These are phyloP conservation scores for Hypoxylon sp. DNA, from an alignment of 2,329 filamentous ascomycete genomes.

Conservation along the genomic window DNA sequence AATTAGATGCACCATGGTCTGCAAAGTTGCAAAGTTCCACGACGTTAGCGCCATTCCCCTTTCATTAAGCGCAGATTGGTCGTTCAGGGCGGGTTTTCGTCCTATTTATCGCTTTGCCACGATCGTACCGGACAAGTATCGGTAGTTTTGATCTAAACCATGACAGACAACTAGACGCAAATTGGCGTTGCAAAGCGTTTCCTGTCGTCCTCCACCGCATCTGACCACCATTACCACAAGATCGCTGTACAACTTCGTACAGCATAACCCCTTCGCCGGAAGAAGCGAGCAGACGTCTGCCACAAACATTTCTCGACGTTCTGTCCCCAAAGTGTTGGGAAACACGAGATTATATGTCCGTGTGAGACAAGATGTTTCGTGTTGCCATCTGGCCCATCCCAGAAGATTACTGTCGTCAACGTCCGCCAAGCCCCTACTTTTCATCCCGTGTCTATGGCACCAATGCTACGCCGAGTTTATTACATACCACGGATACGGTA, in stretches of 20 bases:
- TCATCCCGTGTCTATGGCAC: conserved; percentile 36
- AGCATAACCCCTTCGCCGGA: conserved; percentile 46
- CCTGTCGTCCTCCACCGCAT: conserved; percentile 45
- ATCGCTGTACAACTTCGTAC: conserved; percentile 45
- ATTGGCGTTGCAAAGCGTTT: conserved; percentile 41
- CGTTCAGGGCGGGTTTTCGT: conserved; percentile 31
- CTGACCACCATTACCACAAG: conserved; percentile 43
- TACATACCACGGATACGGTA: conserved; percentile 42
- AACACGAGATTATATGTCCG: conserved; percentile 45
- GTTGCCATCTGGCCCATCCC: conserved; percentile 23
- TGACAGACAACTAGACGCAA: conserved; percentile 25
- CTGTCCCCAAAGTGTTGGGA: conserved; percentile 26
- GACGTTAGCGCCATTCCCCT: conserved; percentile 37
- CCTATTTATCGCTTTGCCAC: conserved; percentile 43
- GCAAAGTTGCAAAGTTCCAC: conserved; percentile 44
- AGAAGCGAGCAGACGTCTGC: conserved; percentile 46
- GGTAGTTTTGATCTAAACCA: conserved; percentile 33
- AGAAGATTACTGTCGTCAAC: conserved; percentile 25
- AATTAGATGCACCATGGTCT: conserved; percentile 38
- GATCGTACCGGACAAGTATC: conserved; percentile 38
- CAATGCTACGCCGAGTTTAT: conserved; percentile 16
- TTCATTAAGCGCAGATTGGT: conserved; percentile 39
- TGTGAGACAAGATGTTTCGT: conserved; percentile 46
- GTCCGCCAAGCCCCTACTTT: conserved; percentile 15
- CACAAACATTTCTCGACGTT: conserved; percentile 45